Evolutionary conservation across 768 basidiomycete species (phyloP), one percentile per base, ranked within the genome.

Genomic region (Lactifluus piperatus): DNA sequence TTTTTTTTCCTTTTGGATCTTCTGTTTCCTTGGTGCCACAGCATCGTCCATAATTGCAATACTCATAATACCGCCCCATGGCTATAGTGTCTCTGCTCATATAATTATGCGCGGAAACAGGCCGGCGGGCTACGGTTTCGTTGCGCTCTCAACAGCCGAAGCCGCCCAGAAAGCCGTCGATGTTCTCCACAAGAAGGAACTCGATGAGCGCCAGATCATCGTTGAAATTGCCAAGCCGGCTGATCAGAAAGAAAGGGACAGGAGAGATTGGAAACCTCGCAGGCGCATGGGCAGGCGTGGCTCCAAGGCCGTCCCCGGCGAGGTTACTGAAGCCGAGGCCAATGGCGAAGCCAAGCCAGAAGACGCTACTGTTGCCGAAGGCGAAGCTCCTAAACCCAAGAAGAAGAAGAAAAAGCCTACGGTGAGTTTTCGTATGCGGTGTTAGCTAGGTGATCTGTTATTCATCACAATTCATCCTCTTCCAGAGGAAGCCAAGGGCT

Each of bases 41-140:
- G 20, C 37, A 43, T 61, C 20, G 32, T 57, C 52, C 11, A 54
- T 37, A 53, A 57, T 45, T 54, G 16, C 52, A 20, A 54, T 62
- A 29, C 55, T 57, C 29, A 61, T 65, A n/a, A 32, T 27, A 44
- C 48, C 49, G 66, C 65, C 47, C 39, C 48, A 62, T 59, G 61
- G 60, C 57, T 62, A 56, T 63, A 94, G 91, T 70, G 74, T 89
- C 68, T 84, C 89, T 64, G 89, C 82, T 66, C 86, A 90, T 73
- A 83, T 94, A 74, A 92, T 94, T 74, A 76, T 84, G 74, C 90
- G 91, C 66, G 88, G 89, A 70, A 76, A 77, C 58, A 87, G 89
- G 71, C 87, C 91, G 62, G 87, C 91, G 70, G 91, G 93, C 62
- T 95, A 94, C 75, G 93, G 91, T 66, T 95, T 95, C 72, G 92